Evolutionary conservation across 2,329 filamentous ascomycete genomes (phyloP), one percentile per base, ranked within the genome.

Genomic region (Aspergillus oerlinghausenensis): DNA sequence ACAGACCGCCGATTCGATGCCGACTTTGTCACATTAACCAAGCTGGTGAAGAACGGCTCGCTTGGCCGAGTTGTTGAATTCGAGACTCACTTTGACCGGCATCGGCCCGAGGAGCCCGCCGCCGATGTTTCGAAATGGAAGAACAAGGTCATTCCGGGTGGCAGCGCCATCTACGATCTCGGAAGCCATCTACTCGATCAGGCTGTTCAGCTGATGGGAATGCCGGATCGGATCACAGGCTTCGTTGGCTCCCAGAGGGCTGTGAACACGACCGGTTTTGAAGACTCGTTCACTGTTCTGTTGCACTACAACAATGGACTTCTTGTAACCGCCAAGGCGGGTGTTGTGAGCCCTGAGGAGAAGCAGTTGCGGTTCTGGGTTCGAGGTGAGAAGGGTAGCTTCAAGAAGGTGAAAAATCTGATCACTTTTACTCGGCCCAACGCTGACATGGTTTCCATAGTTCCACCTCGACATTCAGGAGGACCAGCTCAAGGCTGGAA

Each of bases 121-220:
- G 58, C 69, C 21, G 60, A 67, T 32, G 66, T 60, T 38, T 67
- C 25, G 69, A 78, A 55, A 80, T 93, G 89, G 89, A 92, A 92
- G 78, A 82, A 80, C 42, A 77, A 88, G 54, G 74, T 79, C 29
- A 82, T 87, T 19, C 79, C 86, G 17, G 89, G 86, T 10, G 85
- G 87, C 42, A 86, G 88, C 38, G 85, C 79, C 23, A 76, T 92
- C 23, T 92, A 88, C 67, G 89, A 92, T 66, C 79, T 93, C 1
- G 89, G 89, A 47, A 85, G 87, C 4, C 89, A 93, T 70, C 77
- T 92, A 51, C 78, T 92, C 51, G 89, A 93, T 72, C 89, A 93
- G 74, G 85, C 81, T 2, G 88, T 88, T 68, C 74, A 82, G 42
- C 77, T 90, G 3, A 89, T 92, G 60, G 89, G 89, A 19, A 74